These are phyloP conservation scores for Neoboletus subvelutipes DNA, from an alignment of 768 basidiomycete species.

Conservation along the genomic window DNA sequence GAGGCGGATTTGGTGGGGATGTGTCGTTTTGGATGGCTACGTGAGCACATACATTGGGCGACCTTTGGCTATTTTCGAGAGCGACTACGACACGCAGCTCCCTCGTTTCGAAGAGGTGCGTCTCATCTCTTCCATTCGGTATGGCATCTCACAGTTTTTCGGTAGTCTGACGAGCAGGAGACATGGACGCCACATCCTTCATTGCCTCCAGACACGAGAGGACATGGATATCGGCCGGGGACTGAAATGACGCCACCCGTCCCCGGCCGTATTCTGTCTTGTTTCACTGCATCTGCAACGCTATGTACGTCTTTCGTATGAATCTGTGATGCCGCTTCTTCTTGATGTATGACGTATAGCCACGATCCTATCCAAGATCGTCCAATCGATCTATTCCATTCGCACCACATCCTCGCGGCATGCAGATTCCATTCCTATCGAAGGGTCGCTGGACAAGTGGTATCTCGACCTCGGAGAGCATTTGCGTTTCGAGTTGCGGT, in stretches of 20 bases:
- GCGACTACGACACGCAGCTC: slow-evolving; percentile 72
- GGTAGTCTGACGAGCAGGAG: slow-evolving; percentile 66
- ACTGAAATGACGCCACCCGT: slow-evolving; percentile 27
- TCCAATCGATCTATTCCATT: slow-evolving; percentile 72
- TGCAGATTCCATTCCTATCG: slow-evolving; percentile 55
- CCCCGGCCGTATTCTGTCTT: slow-evolving; percentile 60
- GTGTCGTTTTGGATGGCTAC: slow-evolving; percentile 77
- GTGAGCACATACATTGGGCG: slow-evolving; percentile 79
- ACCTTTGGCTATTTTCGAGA: slow-evolving; percentile 70
- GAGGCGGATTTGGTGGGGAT: slow-evolving; percentile 75
- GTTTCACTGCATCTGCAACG: slow-evolving; percentile 70
- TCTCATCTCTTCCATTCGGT: background rate
- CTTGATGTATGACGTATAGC: slow-evolving; percentile 41
- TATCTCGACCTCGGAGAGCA: slow-evolving; percentile 68
- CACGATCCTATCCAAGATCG: slow-evolving; percentile 62
- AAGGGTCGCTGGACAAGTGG: slow-evolving; percentile 70
- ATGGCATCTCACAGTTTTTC: slow-evolving; percentile 13
- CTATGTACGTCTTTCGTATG: slow-evolving; percentile 52
- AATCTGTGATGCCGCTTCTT: background rate
- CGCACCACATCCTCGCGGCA: slow-evolving; percentile 55
- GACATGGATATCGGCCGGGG: slow-evolving; percentile 27
- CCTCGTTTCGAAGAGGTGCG: slow-evolving; percentile 60
- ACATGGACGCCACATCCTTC: slow-evolving; percentile 45
- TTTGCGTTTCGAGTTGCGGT: slow-evolving; percentile 58
- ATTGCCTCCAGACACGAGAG: slow-evolving; percentile 31